Evolutionary conservation across 1,284 basidiomycete species (phyloP).

Genomic region (Rhodotorula sp.): DNA sequence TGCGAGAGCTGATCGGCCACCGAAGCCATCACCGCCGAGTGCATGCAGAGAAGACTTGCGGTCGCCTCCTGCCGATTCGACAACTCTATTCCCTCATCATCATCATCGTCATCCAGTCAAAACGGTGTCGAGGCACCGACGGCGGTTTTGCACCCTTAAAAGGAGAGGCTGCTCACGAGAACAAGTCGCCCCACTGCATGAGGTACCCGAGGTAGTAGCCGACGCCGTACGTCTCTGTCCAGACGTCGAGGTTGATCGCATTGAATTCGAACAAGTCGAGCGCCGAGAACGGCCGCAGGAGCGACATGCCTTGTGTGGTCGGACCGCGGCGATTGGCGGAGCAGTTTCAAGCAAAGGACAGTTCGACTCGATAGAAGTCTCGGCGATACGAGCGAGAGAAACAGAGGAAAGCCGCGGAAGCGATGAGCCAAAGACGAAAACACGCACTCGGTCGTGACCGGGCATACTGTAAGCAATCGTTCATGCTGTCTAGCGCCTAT

Average conservation of each 20-base stretch:
- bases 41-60: neutral
- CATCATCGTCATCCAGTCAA: neutral
- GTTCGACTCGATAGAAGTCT: no score
- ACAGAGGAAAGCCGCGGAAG: no score
- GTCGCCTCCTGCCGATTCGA: slow-evolving; percentile 30
- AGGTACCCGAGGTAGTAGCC: slow-evolving; percentile 83
- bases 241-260: slow-evolving; percentile 87
- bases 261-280: slow-evolving; percentile 89
- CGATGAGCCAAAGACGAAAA: no score
- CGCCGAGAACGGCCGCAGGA: slow-evolving; percentile 76
- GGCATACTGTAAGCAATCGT: no score
- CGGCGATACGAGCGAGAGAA: no score
- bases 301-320: slow-evolving; percentile 59
- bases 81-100: slow-evolving; percentile 22
- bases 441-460: no score
- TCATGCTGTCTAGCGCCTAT: no score
- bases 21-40: neutral
- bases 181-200: slow-evolving; percentile 83
- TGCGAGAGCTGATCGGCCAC: neutral
- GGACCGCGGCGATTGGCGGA: neutral
- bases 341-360: no score
- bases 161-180: slow-evolving; percentile 52
- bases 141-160: neutral
- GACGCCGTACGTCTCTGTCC: slow-evolving; percentile 89
- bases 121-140: neutral